phyloP scores from a whole-genome alignment of 176 grass and related monocot genomes.

The Pontederia paniculata region DNA sequence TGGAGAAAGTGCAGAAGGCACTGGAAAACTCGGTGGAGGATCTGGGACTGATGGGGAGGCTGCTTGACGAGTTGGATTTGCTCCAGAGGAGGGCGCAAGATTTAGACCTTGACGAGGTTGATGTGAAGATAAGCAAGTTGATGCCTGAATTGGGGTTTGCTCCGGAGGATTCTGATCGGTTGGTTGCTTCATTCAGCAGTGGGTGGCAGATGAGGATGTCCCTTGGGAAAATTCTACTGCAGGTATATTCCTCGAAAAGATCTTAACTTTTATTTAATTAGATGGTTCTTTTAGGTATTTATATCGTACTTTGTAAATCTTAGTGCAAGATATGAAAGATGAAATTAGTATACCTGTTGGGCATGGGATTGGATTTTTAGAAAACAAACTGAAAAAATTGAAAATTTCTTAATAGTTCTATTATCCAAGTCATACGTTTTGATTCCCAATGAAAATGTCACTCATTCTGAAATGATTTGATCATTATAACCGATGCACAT shows the following conservation, averaged over 20 bases:
- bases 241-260: constrained; percentile 27
- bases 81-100: constrained; percentile 66
- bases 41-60: constrained; percentile 65
- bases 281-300: no score
- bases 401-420: no score
- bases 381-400: no score
- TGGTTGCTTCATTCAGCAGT: constrained; percentile 78
- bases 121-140: constrained; percentile 83
- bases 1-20: constrained; percentile 71
- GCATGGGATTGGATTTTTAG: no score
- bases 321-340: no score
- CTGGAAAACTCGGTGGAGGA: constrained; percentile 61
- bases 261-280: no score
- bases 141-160: constrained; percentile 86
- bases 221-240: constrained; percentile 95
- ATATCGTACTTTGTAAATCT: no score
- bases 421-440: no score
- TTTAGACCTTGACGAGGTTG: constrained; percentile 57
- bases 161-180: constrained; percentile 63
- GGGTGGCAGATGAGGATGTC: constrained; percentile 99
- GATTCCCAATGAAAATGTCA: no score
- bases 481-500: no score
- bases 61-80: constrained; percentile 86
- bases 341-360: no score
- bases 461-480: no score